Evolutionary conservation across 768 basidiomycete species (phyloP).

Genomic region (Mycena leptocephala): DNA sequence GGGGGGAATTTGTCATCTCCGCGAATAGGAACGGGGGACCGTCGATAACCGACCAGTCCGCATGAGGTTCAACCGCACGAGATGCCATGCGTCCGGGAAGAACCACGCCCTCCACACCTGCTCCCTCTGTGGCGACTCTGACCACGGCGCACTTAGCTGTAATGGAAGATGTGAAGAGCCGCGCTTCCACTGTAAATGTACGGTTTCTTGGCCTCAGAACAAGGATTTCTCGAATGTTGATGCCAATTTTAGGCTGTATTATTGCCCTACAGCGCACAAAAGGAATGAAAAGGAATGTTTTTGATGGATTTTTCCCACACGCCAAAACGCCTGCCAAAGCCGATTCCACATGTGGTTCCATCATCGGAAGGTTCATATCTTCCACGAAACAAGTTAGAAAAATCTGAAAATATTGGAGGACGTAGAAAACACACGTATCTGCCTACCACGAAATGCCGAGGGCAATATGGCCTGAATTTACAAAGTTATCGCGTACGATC

Average conservation of each 20-base stretch:
- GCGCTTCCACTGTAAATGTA: no score
- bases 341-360: not conserved
- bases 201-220: no score
- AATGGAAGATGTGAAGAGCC: no score
- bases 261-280: no score
- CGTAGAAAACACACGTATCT: no score
- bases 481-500: no score
- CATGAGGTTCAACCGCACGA: not conserved
- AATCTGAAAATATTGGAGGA: no score
- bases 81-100: not conserved
- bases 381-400: not conserved
- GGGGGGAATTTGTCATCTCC: constrained; percentile 13
- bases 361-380: not conserved
- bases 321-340: constrained; percentile 20
- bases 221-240: no score
- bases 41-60: constrained; percentile 2
- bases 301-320: constrained; percentile 3
- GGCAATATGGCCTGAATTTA: no score
- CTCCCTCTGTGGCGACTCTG: constrained; percentile 20
- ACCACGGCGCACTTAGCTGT: constrained; percentile 20
- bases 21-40: constrained; percentile 1
- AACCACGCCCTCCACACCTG: constrained; percentile 18
- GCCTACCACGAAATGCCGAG: no score
- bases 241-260: no score
- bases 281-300: no score